Base-by-base conservation (phyloP, 163 green algal species). In the Volvox carteri region DNA sequence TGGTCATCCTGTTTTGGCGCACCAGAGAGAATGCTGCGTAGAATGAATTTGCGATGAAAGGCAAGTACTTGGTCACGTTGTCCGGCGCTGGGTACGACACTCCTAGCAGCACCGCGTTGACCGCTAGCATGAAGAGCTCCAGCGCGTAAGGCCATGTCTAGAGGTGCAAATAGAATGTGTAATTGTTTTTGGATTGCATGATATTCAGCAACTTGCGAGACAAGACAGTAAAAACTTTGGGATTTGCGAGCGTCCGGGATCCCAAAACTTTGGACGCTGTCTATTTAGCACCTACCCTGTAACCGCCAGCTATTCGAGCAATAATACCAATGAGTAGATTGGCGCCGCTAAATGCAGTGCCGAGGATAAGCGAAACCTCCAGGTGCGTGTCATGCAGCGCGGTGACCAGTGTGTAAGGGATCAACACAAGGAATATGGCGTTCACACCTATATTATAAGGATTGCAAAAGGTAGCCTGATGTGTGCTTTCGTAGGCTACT, bases 31-130 rank as follows among this genome's bases (percentile, higher is more conserved):
- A 81, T 3, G 68, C n/a, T 0, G 68, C 70, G 50, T 83, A 88
- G 39, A 74, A 50, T 14, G 68, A 8, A 50, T 88, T 88, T 50
- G 83, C 35, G 25, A 88, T 88, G 68, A 88, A 87, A 23, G 33
- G 33, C 5, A 50, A 37, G 81, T 87, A 87, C 68, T 74, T 81
- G 12, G 21, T 73, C 48, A 88, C 35, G 35, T 75, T 70, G 37
- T 73, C 30, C 4, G 46, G 21, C 35, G 81, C 25, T 7, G 48
- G 25, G 83, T 88, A 88, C 35, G 68, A 83, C 35, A 88, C 48
- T 14, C 83, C 83, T 35, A 88, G 68, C 50, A 88, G 68, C 14
- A 88, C 83, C 9, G 68, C 68, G 50, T 88, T 88, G 9, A 88
- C 83, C 52, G 35, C 54, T 11, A 88, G 83, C 83, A 88, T 88